Conservation (phyloP, 1,284 basidiomycete species). For the Puccinia coronata region DNA sequence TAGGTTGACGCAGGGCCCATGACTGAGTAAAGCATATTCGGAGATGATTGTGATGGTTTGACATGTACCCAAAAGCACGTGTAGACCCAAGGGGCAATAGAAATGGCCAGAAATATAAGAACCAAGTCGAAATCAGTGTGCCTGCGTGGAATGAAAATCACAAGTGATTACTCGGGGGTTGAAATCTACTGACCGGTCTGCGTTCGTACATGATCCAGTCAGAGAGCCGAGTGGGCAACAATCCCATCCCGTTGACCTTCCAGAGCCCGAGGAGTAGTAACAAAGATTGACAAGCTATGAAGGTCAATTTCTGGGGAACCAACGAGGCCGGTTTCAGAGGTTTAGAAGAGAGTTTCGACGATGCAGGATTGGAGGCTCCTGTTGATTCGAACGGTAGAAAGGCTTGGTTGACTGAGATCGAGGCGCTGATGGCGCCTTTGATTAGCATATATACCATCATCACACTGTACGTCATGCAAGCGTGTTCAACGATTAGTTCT, state of each 20-base stretch:
- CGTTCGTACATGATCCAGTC: conserved; percentile 77
- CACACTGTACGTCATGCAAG: conserved; percentile 51
- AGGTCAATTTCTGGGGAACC: conserved; percentile 69
- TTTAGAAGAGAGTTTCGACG: conserved; percentile 62
- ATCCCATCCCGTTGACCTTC: conserved; percentile 86
- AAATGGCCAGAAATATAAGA: background rate
- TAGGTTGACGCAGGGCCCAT: conserved; percentile 11
- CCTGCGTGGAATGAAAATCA: background rate
- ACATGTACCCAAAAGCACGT: background rate
- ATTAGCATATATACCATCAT: conserved; percentile 57
- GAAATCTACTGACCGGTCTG: conserved; percentile 19
- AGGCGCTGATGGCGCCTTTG: conserved; percentile 55
- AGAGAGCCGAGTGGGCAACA: conserved; percentile 79
- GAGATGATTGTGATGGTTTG: background rate
- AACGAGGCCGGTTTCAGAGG: conserved; percentile 56
- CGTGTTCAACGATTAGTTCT: no score
- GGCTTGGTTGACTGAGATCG: conserved; percentile 54
- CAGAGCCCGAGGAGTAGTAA: conserved; percentile 78
- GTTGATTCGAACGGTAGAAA: conserved; percentile 59
- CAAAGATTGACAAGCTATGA: conserved; percentile 70
- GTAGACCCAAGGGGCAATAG: background rate
- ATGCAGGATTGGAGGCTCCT: conserved; percentile 67
- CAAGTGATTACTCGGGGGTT: background rate
- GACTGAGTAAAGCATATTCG: background rate
- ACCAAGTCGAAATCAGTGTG: background rate